These are phyloP conservation scores for Stachybotrys elegans DNA, from an alignment of 2,329 filamentous ascomycete genomes.

Conservation along the genomic window DNA sequence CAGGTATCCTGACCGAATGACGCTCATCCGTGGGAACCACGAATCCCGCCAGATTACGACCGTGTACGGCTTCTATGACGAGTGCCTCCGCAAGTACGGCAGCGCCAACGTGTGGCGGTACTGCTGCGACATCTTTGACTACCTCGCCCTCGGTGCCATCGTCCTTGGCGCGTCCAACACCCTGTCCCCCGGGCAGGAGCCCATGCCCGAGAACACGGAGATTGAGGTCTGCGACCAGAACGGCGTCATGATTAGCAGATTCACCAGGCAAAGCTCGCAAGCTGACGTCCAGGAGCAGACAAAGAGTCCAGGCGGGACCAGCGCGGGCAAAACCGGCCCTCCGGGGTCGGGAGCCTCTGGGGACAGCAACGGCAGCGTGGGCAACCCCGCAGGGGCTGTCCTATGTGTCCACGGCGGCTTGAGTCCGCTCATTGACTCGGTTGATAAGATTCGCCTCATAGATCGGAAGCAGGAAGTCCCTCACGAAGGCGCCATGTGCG, in stretches of 20 bases:
- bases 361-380: conserved; percentile 56
- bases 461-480: conserved; percentile 98
- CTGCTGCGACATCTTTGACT: conserved; percentile 98
- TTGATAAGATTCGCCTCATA: conserved; percentile 91
- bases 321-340: conserved; percentile 51
- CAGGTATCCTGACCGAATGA: conserved; percentile 95
- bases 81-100: conserved; percentile 97
- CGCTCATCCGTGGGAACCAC: conserved; percentile 97
- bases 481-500: conserved; percentile 98
- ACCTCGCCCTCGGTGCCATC: conserved; percentile 83
- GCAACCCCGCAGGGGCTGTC: conserved; percentile 73
- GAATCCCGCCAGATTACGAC: conserved; percentile 98
- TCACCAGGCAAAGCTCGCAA: conserved; percentile 48
- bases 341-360: conserved; percentile 77
- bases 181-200: conserved; percentile 45
- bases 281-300: conserved; percentile 14
- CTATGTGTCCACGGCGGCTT: conserved; percentile 94
- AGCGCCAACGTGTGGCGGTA: conserved; percentile 99
- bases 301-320: conserved; percentile 20
- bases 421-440: conserved; percentile 83
- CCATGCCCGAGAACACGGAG: conserved; percentile 69
- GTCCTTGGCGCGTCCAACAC: conserved; percentile 79
- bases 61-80: conserved; percentile 99
- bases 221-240: conserved; percentile 88
- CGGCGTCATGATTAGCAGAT: conserved; percentile 71